Percentiles rank a stretch among this genome's conserved stretches.
Conservation (phyloP, 331 rosid species). For the Cydonia oblonga region DNA sequence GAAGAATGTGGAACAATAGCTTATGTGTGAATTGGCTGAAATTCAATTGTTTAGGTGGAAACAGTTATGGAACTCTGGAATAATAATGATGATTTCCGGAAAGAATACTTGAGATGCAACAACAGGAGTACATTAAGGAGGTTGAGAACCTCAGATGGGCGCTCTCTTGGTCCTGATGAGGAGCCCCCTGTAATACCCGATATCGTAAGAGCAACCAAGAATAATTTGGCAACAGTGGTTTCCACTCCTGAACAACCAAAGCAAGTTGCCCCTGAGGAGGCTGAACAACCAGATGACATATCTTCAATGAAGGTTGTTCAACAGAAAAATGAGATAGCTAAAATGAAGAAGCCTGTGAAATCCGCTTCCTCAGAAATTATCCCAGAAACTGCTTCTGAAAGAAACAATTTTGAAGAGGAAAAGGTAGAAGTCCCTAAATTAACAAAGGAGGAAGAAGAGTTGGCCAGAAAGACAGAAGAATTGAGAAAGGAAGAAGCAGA, state of each 20-base stretch:
- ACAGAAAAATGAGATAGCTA: conserved; percentile 24
- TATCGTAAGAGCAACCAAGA: conserved; percentile 24
- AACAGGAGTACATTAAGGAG: conserved; percentile 73
- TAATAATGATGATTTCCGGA: conserved; percentile 54
- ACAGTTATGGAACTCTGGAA: conserved; percentile 54
- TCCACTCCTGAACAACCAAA: conserved; percentile 35
- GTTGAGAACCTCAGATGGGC: conserved; percentile 69
- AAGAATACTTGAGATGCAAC: conserved; percentile 56
- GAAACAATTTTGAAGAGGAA: conserved; percentile 37
- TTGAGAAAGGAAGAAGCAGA: conserved; percentile 57
- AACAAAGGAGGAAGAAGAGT: conserved; percentile 63
- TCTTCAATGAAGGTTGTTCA: conserved; percentile 22
- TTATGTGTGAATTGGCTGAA: conserved; percentile 13
- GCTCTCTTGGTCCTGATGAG: conserved; percentile 73
- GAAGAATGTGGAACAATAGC: background rate
- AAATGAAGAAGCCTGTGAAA: conserved; percentile 31
- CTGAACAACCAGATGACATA: conserved; percentile 27
- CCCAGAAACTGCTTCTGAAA: conserved; percentile 17
- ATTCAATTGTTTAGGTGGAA: conserved; percentile 43
- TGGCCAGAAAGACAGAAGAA: background rate
- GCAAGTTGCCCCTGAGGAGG: conserved; percentile 19
- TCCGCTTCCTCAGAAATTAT: conserved; percentile 20
- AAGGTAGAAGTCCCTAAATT: conserved; percentile 27
- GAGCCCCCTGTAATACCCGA: conserved; percentile 47
- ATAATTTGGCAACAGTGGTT: conserved; percentile 12